Percentiles rank a stretch among this genome's conserved stretches.
These are phyloP conservation scores for Pulveroboletus frians DNA, from an alignment of 768 basidiomycete species.

Conservation along the genomic window DNA sequence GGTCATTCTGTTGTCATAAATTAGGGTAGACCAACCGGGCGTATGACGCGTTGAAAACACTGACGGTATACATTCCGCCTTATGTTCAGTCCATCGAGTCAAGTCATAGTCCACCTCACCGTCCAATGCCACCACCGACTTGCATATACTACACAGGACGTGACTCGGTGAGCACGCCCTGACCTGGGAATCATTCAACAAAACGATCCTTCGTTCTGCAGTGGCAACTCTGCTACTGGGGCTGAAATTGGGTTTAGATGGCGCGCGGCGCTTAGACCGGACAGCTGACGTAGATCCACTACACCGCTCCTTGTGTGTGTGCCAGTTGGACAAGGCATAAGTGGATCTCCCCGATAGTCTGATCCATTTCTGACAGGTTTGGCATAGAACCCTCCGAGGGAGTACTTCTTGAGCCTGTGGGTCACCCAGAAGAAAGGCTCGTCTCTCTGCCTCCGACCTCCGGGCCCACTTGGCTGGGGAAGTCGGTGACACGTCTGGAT, in stretches of 20 bases:
- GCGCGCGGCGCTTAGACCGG: slow-evolving; percentile 15
- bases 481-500: neutral
- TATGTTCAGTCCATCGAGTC: slow-evolving; percentile 60
- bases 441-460: slow-evolving; percentile 39
- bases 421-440: slow-evolving; percentile 50
- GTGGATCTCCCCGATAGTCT: slow-evolving; percentile 36
- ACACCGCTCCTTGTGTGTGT: slow-evolving; percentile 46
- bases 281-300: slow-evolving; percentile 34
- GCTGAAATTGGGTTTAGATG: slow-evolving; percentile 29
- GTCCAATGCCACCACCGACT: slow-evolving; percentile 38
- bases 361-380: slow-evolving; percentile 61
- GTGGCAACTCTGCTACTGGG: slow-evolving; percentile 57
- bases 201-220: slow-evolving; percentile 53
- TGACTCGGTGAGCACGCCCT: slow-evolving; percentile 40
- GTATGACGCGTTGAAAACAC: slow-evolving; percentile 10
- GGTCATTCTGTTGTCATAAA: slow-evolving; percentile 10
- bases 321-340: slow-evolving; percentile 53
- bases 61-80: slow-evolving; percentile 42
- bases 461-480: slow-evolving; percentile 19
- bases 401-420: slow-evolving; percentile 46
- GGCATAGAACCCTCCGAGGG: slow-evolving; percentile 51
- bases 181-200: slow-evolving; percentile 63
- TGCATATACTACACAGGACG: slow-evolving; percentile 53
- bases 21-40: neutral
- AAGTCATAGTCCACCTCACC: slow-evolving; percentile 57